Conservation (phyloP, 805 yeast species). For the Hagleromyces aurorensis region DNA sequence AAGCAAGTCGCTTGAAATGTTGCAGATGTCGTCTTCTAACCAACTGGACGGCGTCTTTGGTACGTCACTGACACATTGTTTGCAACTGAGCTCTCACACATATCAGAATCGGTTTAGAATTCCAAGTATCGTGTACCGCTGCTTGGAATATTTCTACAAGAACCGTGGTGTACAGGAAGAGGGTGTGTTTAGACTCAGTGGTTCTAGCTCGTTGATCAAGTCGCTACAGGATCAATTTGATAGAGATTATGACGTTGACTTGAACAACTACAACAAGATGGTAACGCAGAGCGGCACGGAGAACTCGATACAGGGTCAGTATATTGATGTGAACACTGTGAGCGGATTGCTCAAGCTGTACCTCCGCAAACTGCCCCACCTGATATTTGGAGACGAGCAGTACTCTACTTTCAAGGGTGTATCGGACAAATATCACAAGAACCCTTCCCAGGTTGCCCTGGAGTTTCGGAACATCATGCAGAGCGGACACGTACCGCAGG, state of each 20-base stretch:
- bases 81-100: constrained; percentile 41
- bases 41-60: constrained; percentile 51
- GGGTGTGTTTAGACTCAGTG: constrained; percentile 86
- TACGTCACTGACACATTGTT: constrained; percentile 46
- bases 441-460: constrained; percentile 23
- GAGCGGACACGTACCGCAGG: constrained; percentile 36
- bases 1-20: constrained; percentile 25
- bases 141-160: constrained; percentile 57
- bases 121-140: constrained; percentile 73
- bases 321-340: constrained; percentile 68
- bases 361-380: constrained; percentile 66
- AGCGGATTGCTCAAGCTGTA: constrained; percentile 81
- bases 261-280: constrained; percentile 34
- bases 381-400: constrained; percentile 52
- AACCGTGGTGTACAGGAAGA: constrained; percentile 76
- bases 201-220: constrained; percentile 72
- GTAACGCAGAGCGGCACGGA: constrained; percentile 16
- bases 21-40: constrained; percentile 20
- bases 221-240: constrained; percentile 65
- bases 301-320: constrained; percentile 29
- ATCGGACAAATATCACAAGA: constrained; percentile 27
- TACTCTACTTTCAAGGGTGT: constrained; percentile 34
- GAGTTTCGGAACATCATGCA: constrained; percentile 31
- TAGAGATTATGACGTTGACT: constrained; percentile 56
- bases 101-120: constrained; percentile 32